Evolutionary conservation across 176 grass and related monocot genomes (phyloP).

Genomic region (Tillandsia leiboldiana): DNA sequence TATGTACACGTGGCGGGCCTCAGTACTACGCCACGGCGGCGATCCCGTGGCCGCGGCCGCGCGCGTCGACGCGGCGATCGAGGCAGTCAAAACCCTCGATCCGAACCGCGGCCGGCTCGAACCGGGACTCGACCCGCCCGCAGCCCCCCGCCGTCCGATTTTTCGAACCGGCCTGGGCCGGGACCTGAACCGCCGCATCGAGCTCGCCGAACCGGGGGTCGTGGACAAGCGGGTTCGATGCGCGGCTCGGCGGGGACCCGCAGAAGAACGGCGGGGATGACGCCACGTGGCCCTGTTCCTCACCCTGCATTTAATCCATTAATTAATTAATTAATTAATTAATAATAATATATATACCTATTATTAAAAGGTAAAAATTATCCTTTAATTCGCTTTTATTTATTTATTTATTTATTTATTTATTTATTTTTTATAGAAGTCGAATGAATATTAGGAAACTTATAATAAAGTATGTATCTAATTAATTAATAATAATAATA

Average conservation of each 20-base stretch:
- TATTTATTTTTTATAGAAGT: background rate
- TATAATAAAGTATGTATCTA: too few species aligned
- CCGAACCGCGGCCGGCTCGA: slow-evolving; percentile 61
- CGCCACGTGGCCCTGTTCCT: slow-evolving; percentile 32
- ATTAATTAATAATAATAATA: too few species aligned
- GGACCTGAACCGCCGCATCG: slow-evolving; percentile 16
- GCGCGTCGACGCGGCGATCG: slow-evolving; percentile 40
- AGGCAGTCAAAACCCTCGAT: slow-evolving; percentile 99
- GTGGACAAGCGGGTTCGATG: slow-evolving; percentile 71
- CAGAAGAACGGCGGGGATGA: slow-evolving; percentile 74
- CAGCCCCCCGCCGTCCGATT: slow-evolving; percentile 43
- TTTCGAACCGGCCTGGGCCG: background rate
- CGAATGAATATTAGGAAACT: too few species aligned
- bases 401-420: too few species aligned
- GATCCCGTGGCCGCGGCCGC: slow-evolving; percentile 65
- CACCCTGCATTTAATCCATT: slow-evolving; percentile 27
- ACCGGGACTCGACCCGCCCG: slow-evolving; percentile 30
- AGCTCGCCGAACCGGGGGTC: slow-evolving; percentile 74
- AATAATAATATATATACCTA: too few species aligned
- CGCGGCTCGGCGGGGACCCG: slow-evolving; percentile 74
- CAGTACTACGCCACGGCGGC: slow-evolving; percentile 60
- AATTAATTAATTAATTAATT: too few species aligned
- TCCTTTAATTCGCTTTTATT: too few species aligned
- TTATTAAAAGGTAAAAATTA: too few species aligned
- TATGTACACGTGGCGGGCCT: slow-evolving; percentile 31